Evolutionary conservation across 2,329 filamentous ascomycete genomes (phyloP), one percentile per base, ranked within the genome.

Genomic region (Colletotrichum tofieldiae): DNA sequence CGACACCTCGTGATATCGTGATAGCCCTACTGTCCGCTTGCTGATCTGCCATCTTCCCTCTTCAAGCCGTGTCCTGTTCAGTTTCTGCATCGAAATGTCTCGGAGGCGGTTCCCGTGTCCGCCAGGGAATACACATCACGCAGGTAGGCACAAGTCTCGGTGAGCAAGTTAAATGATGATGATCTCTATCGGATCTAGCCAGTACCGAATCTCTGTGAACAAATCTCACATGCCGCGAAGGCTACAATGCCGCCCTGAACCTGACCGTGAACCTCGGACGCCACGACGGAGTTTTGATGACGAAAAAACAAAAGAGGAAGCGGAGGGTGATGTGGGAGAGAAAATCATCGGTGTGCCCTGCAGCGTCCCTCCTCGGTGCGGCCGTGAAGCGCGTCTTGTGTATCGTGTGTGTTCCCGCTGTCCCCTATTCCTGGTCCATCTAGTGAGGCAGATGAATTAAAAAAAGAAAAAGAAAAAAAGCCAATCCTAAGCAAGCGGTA

Each of bases 381-480:
- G 59, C 69, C 49, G 65, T 60, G 70, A 60, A 72, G 66, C 70
- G 47, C 32, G 18, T 70, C 59, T 71, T 39, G 39, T 70, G 45
- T 65, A 65, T 70, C 52, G 59, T 41, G 39, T 20, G 23, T 47
- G 18, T 62, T 52, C 29, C 11, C 35, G 16, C 54, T 65, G 56
- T 26, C 41, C 58, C n/a, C 29, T 41, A 39, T 55, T 32, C 41
- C 49, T 26, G 47, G 16, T 41, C 37, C 51, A 47, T 59, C 60
- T 74, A 74, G 39, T 59, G 43, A 56, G 26, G 49, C 60, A 61
- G 55, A 58, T 52, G 60, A 62, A 52, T n/a, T 5, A 59, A 51
- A 23, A 49, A 26, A 59, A 51, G 18, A 49, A 26, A 26, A 26
- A 26, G 23, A 26, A 39, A 52, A 51, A 6, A 39, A 60, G 45